Evolutionary conservation across 768 basidiomycete genomes (phyloP).

Genomic region (Termitomyces sp.): DNA sequence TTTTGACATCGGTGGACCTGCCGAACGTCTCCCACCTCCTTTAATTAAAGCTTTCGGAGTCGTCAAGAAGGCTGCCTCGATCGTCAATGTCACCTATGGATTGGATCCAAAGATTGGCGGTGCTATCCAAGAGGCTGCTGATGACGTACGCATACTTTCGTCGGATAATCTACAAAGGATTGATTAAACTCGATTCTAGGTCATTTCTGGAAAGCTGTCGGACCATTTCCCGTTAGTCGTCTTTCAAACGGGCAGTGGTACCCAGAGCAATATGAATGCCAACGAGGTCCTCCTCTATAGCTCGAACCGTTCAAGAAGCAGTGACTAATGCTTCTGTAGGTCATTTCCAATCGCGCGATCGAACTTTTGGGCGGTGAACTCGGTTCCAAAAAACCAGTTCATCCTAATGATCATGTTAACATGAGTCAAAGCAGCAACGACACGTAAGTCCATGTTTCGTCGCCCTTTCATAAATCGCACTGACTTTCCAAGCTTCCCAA

Average conservation of each 20-base stretch:
- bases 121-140: slow-evolving; percentile 89
- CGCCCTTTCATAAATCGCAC: neutral
- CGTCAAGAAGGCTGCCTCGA: slow-evolving; percentile 92
- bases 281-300: slow-evolving; percentile 65
- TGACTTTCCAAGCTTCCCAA: slow-evolving; percentile 72
- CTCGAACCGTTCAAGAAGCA: neutral
- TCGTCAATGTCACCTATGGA: slow-evolving; percentile 87
- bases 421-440: slow-evolving; percentile 99
- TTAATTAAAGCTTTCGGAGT: slow-evolving; percentile 97
- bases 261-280: slow-evolving; percentile 99
- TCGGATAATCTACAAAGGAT: neutral
- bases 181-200: slow-evolving; percentile 38
- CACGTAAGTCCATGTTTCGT: slow-evolving; percentile 52
- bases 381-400: slow-evolving; percentile 95
- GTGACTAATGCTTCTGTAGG: slow-evolving; percentile 37
- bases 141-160: slow-evolving; percentile 54
- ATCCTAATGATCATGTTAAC: slow-evolving; percentile 99
- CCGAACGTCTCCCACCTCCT: slow-evolving; percentile 91
- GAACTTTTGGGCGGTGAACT: slow-evolving; percentile 93
- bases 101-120: slow-evolving; percentile 82
- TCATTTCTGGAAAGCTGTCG: slow-evolving; percentile 90
- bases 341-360: slow-evolving; percentile 97
- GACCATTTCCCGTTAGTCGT: slow-evolving; percentile 98
- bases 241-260: slow-evolving; percentile 98
- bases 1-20: slow-evolving; percentile 95